Percentiles rank a stretch among this genome's conserved stretches.
These are phyloP conservation scores for Clitoria ternatea DNA, from an alignment of 306 rosid species.

Conservation along the genomic window DNA sequence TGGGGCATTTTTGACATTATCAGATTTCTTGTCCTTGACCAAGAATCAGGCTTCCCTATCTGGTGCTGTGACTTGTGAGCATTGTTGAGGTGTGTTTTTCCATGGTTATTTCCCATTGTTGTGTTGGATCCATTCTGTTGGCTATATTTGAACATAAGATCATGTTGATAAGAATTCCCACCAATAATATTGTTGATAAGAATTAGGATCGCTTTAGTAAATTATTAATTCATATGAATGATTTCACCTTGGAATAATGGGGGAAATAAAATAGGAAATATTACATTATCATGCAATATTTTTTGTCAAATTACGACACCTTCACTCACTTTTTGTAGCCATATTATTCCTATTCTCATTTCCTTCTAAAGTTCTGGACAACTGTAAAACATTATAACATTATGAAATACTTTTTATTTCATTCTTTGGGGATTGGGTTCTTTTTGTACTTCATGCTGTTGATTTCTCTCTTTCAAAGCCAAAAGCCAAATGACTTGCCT, in stretches of 20 bases:
- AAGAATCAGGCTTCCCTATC: slow-evolving; percentile 58
- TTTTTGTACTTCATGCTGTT: too few species aligned
- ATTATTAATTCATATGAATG: background rate
- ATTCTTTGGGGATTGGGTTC: too few species aligned
- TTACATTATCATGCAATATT: background rate
- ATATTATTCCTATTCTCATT: background rate
- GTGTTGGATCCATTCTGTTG: background rate
- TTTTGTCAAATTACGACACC: background rate
- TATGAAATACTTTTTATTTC: too few species aligned
- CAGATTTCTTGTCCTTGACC: slow-evolving; percentile 75
- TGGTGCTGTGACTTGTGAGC: slow-evolving; percentile 64
- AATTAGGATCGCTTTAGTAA: background rate
- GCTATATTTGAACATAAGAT: background rate
- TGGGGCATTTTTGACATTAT: slow-evolving; percentile 49
- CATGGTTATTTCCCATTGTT: background rate
- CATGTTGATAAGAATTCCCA: too few species aligned
- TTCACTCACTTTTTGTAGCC: background rate
- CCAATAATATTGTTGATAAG: background rate
- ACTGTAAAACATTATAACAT: background rate
- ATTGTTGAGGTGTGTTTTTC: slow-evolving; percentile 60
- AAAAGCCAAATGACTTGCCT: too few species aligned
- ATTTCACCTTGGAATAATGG: slow-evolving; percentile 7
- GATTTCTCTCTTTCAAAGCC: too few species aligned
- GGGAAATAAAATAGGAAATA: background rate
- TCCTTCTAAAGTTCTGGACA: background rate